These are phyloP conservation scores for Gastrolobium bilobum DNA, from an alignment of 306 rosid genomes.

Conservation along the genomic window DNA sequence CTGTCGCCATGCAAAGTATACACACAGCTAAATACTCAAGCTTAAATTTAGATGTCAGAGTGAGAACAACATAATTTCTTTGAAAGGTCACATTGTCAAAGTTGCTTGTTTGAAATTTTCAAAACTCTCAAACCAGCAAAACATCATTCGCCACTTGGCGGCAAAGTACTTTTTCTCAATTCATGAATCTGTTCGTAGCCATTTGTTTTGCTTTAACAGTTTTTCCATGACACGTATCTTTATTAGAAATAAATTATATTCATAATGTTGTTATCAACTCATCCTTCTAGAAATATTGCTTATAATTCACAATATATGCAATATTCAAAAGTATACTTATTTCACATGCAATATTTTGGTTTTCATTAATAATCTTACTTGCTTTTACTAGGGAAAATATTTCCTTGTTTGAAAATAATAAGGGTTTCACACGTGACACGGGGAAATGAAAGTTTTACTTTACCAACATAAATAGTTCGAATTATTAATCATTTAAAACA, in stretches of 20 bases:
- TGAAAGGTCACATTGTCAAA: constrained; percentile 1
- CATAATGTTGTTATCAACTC: neutral
- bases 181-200: neutral
- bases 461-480: neutral
- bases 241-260: neutral
- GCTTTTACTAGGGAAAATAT: neutral
- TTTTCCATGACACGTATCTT: neutral
- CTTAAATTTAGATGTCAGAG: neutral
- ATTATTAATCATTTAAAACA: neutral
- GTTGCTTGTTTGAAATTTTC: constrained; percentile 6
- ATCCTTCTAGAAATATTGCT: neutral
- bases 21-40: neutral
- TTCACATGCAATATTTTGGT: neutral
- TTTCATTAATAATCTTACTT: neutral
- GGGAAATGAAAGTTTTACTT: neutral
- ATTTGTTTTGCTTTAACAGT: neutral
- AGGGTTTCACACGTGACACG: neutral
- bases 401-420: neutral
- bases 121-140: neutral
- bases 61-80: neutral
- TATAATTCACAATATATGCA: neutral
- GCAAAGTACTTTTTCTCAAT: neutral
- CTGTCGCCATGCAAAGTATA: neutral
- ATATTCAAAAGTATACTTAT: neutral
- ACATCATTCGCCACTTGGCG: neutral